Conservation (phyloP, 2,329 filamentous ascomycete species). For the Calcarisporium arbuscula region DNA sequence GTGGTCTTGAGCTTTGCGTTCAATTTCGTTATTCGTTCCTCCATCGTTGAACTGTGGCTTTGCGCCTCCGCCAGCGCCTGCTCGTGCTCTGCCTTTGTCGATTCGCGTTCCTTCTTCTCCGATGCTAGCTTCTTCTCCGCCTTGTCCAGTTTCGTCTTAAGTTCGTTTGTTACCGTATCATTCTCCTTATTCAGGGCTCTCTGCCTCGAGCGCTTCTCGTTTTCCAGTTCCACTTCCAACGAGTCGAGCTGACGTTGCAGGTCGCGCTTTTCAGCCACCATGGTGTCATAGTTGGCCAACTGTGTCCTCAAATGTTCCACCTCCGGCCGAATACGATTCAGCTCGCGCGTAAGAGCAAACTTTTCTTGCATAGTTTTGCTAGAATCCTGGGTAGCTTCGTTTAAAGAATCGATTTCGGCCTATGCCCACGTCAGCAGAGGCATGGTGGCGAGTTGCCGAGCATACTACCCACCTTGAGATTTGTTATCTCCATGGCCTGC, state of each 20-base stretch:
- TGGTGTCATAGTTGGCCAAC: conserved; percentile 54
- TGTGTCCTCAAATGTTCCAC: conserved; percentile 50
- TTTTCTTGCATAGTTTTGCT: conserved; percentile 60
- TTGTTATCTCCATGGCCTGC: conserved; percentile 41
- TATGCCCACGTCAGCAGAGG: conserved; percentile 25
- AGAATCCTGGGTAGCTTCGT: conserved; percentile 60
- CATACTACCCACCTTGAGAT: conserved; percentile 35
- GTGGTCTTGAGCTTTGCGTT: conserved; percentile 62
- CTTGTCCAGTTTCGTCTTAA: conserved; percentile 28
- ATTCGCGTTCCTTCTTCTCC: conserved; percentile 42
- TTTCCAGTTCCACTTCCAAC: conserved; percentile 74
- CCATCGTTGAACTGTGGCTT: conserved; percentile 56
- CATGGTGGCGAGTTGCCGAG: neutral
- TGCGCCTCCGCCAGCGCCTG: conserved; percentile 55
- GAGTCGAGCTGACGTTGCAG: conserved; percentile 72
- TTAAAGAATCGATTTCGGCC: conserved; percentile 66
- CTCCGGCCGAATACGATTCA: conserved; percentile 48
- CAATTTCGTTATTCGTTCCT: conserved; percentile 64
- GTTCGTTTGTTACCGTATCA: conserved; percentile 37
- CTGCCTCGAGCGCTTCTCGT: conserved; percentile 50
- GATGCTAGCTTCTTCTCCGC: conserved; percentile 28
- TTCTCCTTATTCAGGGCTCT: conserved; percentile 22
- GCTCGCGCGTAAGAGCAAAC: conserved; percentile 43
- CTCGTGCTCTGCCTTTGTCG: conserved; percentile 37
- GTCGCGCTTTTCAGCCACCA: conserved; percentile 72